Base-by-base conservation (phyloP, 768 basidiomycete genomes). In the Hypsizygus marmoreus region DNA sequence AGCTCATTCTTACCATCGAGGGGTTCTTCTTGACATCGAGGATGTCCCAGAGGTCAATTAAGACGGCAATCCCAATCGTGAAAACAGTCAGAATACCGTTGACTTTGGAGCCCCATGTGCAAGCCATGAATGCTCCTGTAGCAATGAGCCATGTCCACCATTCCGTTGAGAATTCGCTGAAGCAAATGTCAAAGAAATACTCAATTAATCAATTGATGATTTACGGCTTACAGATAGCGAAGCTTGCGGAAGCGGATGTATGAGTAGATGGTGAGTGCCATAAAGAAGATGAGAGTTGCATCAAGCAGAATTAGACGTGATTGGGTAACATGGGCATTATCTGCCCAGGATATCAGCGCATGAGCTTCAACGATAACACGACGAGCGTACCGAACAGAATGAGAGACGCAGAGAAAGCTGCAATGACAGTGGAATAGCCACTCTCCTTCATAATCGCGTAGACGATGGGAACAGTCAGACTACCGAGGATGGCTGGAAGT, bases 391-490 rank as follows among this genome's bases (percentile, higher is more conserved):
- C 97, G 54, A 98, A 93, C 0, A 95, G 72, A 51, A 99, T 69
- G 20, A 99, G 69, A 36, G 71, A 71, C 1, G 95, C 92, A 32
- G 93, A 94, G 62, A 99, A 95, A 1, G 91, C 84, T 6, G 92
- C 84, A 47, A 98, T 82, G 28, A 93, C 70, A 4, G 92, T 90
- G 0, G 95, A 93, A 63, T 95, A 97, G 5, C 97, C 97, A 49
- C 88, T 88, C 73, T 98, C 94, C 67, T 97, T 89, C 97, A 98
- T 98, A 66, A 95, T 97, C 17, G 80, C 87, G 59, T 94, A 99
- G 0, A 98, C 85, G 50, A 98, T 72, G 0, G 95, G 90, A 11
- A 98, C 68, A 1, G 95, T 97, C 20, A 97, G 71, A 69, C 88
- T 89, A 38, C 91, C 92, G 23, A 99, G 75, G 50, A 97, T 80